Evolutionary conservation across 495 filamentous ascomycete species (phyloP), one percentile per base, ranked within the genome.

Genomic region (Talaromyces ruber): DNA sequence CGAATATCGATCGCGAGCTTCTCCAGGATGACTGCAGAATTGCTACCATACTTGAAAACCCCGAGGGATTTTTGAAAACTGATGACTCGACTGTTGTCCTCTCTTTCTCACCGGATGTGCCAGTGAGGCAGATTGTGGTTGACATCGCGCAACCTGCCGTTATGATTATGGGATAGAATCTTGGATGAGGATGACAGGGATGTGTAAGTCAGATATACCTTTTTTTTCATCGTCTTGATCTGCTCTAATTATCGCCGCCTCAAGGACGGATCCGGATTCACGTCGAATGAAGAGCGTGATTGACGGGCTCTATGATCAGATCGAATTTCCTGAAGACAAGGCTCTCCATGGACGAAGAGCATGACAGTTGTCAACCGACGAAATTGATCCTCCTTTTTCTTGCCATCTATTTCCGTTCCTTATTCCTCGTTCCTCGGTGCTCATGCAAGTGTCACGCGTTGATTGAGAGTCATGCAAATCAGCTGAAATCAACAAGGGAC

Each of bases 91-190:
- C 73, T 7, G 57, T 73, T 32, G 70, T 73, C 3, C 58, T 76
- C 29, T 70, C 69, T 0, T 62, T 72, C 0, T 64, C 65, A 32
- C 72, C 72, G 1, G 70, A 76, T 60, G 64, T 76, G 0, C 71
- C 72, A 0, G 71, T 74, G 0, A 72, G 69, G 51, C 72, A 76
- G 63, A 66, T 76, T 6, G 61, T 76, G 1, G 71, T 68, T 30
- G 74, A 76, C 62, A 61, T 66, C 14, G 63, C 65, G 6, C 68
- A 68, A 63, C 74, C 74, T 0, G 71, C 66, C 0, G 68, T 65
- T 9, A 69, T 74, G 68, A 63, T 76, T n/a, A 9, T 76, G 74
- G 69, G 67, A 74, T 63, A 68, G 62, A 9, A 68, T 73, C 1
- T 51, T n/a, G 14, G 43, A 26, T n/a, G 61, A 58, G 24, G 45